Conservation (phyloP, 345 rosid genomes). For the Brassica cretica region DNA sequence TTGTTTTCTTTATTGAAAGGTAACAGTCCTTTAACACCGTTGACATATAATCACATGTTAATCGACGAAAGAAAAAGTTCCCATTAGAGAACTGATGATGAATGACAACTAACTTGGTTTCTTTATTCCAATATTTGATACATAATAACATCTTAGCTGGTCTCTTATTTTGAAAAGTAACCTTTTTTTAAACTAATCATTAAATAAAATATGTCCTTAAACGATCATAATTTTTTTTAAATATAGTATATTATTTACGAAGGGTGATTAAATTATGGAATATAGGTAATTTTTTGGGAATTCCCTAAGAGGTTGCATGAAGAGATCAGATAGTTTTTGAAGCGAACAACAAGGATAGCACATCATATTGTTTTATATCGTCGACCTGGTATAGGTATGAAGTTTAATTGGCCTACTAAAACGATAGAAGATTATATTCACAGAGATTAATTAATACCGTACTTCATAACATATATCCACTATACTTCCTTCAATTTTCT, state of each 20-base stretch:
- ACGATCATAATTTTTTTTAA: not conserved
- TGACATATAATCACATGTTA: slow-evolving; percentile 41
- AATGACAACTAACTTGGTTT: slow-evolving; percentile 38
- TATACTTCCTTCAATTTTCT: not conserved
- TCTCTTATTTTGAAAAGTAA: not conserved
- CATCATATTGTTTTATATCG: not conserved
- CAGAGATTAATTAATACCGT: not conserved
- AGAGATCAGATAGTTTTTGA: not conserved
- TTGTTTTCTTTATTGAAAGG: slow-evolving; percentile 34
- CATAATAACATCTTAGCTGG: slow-evolving; percentile 11
- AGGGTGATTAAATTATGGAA: not conserved
- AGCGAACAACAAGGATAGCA: slow-evolving; percentile 3
- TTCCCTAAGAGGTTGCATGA: not conserved
- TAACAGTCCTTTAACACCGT: slow-evolving; percentile 41
- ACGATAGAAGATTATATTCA: not conserved
- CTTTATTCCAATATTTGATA: slow-evolving; percentile 21
- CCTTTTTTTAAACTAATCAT: not conserved
- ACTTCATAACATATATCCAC: not conserved
- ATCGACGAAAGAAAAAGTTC: slow-evolving; percentile 13
- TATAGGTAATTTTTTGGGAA: not conserved
- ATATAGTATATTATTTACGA: not conserved
- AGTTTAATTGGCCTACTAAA: slow-evolving; percentile 1
- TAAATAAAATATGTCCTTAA: not conserved
- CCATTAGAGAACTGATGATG: slow-evolving; percentile 36
- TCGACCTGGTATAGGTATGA: not conserved